These are phyloP conservation scores for Fragaria ananassa DNA, from an alignment of 306 rosid genomes.

Conservation along the genomic window DNA sequence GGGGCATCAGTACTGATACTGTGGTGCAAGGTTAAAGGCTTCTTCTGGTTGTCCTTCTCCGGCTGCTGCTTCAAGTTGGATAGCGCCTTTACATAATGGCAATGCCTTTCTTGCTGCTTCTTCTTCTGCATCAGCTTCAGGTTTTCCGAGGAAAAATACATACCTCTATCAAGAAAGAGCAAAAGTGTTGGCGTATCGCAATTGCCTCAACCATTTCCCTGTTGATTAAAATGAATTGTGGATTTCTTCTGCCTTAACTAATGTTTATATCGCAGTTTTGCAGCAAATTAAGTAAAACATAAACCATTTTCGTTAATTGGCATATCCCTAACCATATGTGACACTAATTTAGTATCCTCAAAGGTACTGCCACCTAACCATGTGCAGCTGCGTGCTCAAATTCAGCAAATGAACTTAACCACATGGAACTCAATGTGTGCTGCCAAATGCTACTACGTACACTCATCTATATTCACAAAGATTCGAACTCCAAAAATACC, in stretches of 20 bases:
- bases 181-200: background rate
- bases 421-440: background rate
- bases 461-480: background rate
- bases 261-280: background rate
- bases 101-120: background rate
- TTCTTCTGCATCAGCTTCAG: conserved; percentile 7
- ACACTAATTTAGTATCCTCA: background rate
- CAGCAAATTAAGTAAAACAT: too few relatives aligned
- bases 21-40: conserved; percentile 7
- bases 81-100: background rate
- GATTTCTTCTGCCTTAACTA: background rate
- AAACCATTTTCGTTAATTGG: background rate
- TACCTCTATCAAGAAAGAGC: background rate
- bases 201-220: background rate
- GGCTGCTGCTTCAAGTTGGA: background rate
- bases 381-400: background rate
- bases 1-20: conserved; percentile 27
- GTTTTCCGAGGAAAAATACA: background rate
- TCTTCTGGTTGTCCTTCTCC: conserved; percentile 14
- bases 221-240: background rate
- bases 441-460: background rate
- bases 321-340: background rate
- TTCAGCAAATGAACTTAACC: background rate
- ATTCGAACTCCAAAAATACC: background rate
- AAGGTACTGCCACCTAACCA: background rate